Evolutionary conservation across 2,329 filamentous ascomycete species (phyloP), one percentile per base, ranked within the genome.

Genomic region (Exophiala mesophila): DNA sequence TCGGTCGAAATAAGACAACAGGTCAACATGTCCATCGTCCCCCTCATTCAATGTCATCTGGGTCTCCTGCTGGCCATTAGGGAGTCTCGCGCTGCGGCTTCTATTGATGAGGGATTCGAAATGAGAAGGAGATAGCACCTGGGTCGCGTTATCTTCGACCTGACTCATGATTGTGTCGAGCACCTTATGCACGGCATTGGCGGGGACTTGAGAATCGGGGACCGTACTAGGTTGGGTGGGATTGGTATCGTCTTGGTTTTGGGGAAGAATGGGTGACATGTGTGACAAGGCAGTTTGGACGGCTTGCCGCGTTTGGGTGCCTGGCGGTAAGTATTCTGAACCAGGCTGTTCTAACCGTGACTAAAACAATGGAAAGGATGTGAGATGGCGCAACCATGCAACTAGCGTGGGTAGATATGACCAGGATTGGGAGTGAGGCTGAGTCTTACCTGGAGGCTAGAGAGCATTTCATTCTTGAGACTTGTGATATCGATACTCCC

Each of bases 111-210:
- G 54, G 15, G 57, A 59, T 41, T 69, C 66, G 38, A 63, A 68
- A 16, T 66, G 61, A 9, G 67, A 68, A 42, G 67, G 67, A 4
- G 68, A 69, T 30, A 71, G 57, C 12, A 64, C 60, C 52, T 70
- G 67, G 7, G 68, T 71, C 46, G 69, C 66, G 16, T 63, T 61
- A 17, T 63, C 53, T 32, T 56, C 57, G n/a, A 62, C 60, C 19
- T 55, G 57, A 16, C 58, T 59, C 24, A 54, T 57, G 63, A 67
- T 67, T 34, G 58, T 62, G 36, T 42, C 39, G 17, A 20, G 21
- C 4, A 17, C 23, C 13, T 36, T 24, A 19, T 19, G 23, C 16
- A 24, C 13, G 12, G 15, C 44, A 44, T 49, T 34, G 16, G 33
- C 7, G 12, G 31, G 41, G 16, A 23, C 12, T 20, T 54, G 55